These are phyloP conservation scores for Phytophthora agathidicida DNA, from an alignment of 352 stramenopile species.

Conservation along the genomic window DNA sequence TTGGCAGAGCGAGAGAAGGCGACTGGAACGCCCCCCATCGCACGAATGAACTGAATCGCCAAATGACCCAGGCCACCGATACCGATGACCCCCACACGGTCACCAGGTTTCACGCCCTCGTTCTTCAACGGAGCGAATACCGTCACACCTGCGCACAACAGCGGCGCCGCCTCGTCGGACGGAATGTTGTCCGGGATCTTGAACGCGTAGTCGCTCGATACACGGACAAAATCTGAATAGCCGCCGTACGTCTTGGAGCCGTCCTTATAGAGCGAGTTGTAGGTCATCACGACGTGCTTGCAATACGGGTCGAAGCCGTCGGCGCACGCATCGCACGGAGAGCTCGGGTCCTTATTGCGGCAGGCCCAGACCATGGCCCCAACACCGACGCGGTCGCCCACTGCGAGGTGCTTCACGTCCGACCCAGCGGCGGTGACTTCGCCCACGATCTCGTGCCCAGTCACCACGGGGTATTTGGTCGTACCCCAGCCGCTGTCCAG, in stretches of 20 bases:
- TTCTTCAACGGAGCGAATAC: conserved; percentile 13
- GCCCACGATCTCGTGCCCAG: conserved; percentile 30
- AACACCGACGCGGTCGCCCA: conserved; percentile 77
- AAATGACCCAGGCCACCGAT: conserved; percentile 84
- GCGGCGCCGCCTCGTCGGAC: conserved; percentile 10
- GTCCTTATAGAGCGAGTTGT: conserved; percentile 47
- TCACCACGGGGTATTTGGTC: conserved; percentile 41
- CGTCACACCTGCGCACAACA: conserved; percentile 15
- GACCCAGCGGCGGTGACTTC: conserved; percentile 37
- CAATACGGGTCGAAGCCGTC: conserved; percentile 65
- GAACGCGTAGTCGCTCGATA: conserved; percentile 61
- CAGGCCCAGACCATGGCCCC: conserved; percentile 75
- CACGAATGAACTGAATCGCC: conserved; percentile 73
- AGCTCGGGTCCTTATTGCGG: conserved; percentile 51
- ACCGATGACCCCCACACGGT: conserved; percentile 74
- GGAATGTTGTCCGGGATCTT: conserved; percentile 25
- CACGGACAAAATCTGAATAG: conserved; percentile 72
- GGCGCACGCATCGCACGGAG: conserved; percentile 58
- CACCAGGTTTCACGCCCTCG: conserved; percentile 18
- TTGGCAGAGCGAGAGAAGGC: conserved; percentile 28
- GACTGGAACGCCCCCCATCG: conserved; percentile 58
- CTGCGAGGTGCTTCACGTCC: conserved; percentile 32
- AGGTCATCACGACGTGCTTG: conserved; percentile 44
- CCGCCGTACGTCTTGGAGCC: conserved; percentile 47
- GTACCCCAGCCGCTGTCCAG: too few species aligned